Percentiles rank a stretch among this genome's conserved stretches.
phyloP scores from a whole-genome alignment of 139 green algal species.

The Tetradesmus obliquus region DNA sequence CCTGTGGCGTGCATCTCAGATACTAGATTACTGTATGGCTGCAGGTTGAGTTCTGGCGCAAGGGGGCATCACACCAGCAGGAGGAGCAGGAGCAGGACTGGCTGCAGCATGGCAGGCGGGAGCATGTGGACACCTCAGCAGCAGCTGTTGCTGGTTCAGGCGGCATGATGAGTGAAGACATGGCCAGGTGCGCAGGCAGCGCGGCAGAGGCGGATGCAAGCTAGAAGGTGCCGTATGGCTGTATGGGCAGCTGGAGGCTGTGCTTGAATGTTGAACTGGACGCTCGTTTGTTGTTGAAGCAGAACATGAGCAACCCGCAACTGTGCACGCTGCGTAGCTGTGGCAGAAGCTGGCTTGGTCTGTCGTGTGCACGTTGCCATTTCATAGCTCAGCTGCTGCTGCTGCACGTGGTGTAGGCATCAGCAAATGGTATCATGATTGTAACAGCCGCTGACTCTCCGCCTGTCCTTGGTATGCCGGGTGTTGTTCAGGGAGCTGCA shows the following conservation, averaged over 20 bases:
- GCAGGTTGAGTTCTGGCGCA: constrained; percentile 45
- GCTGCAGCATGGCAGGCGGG: constrained; percentile 36
- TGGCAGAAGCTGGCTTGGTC: too few relatives aligned
- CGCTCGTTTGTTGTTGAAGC: not conserved
- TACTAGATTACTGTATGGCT: too few relatives aligned
- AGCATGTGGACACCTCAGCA: constrained; percentile 47
- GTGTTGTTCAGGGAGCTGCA: constrained; percentile 54
- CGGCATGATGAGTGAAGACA: constrained; percentile 68
- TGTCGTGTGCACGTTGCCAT: too few relatives aligned
- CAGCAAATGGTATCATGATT: too few relatives aligned
- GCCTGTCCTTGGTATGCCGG: too few relatives aligned
- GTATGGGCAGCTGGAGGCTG: not conserved
- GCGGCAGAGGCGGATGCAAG: not conserved
- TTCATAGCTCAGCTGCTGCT: too few relatives aligned
- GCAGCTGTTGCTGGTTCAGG: constrained; percentile 45
- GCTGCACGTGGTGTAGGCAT: too few relatives aligned
- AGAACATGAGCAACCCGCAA: too few relatives aligned
- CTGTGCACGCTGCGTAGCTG: too few relatives aligned
- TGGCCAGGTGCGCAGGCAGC: constrained; percentile 46
- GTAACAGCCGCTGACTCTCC: too few relatives aligned
- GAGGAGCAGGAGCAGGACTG: constrained; percentile 20
- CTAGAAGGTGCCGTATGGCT: not conserved
- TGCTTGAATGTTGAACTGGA: not conserved
- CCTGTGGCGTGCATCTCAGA: not conserved
- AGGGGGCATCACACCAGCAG: constrained; percentile 28